Conservation (phyloP, 2,329 filamentous ascomycete genomes). For the Rasamsonia emersonii region DNA sequence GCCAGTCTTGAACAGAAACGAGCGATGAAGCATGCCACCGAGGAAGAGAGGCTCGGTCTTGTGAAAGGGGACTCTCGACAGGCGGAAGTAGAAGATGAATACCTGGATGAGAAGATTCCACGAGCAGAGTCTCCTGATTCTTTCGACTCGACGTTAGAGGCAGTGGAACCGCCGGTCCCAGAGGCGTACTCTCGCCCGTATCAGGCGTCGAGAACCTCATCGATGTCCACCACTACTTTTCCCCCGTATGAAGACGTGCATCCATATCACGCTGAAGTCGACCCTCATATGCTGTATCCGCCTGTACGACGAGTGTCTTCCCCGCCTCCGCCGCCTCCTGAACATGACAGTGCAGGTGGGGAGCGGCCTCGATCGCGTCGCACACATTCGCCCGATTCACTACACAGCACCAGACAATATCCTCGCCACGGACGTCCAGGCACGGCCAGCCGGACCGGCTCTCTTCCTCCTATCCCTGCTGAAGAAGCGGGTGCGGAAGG, state of each 20-base stretch:
- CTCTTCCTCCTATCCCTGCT: constrained; percentile 12
- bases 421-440: too few species aligned
- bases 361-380: neutral
- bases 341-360: neutral
- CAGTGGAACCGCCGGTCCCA: constrained; percentile 11
- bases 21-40: constrained; percentile 51
- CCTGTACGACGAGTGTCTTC: constrained; percentile 6
- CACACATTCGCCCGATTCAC: neutral
- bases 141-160: constrained; percentile 13
- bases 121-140: constrained; percentile 14
- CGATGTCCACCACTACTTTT: constrained; percentile 12
- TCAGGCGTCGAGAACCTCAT: constrained; percentile 11
- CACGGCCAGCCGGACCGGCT: constrained; percentile 13
- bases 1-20: constrained; percentile 14
- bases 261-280: constrained; percentile 10
- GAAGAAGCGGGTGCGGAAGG: too few species aligned
- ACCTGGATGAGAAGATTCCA: constrained; percentile 21
- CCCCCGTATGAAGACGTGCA: constrained; percentile 22
- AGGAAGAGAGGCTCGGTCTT: constrained; percentile 74
- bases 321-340: constrained; percentile 3
- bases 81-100: constrained; percentile 15
- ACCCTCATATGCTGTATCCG: too few species aligned
- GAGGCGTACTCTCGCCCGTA: constrained; percentile 11
- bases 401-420: too few species aligned
- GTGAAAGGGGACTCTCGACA: constrained; percentile 60